A percentile compares a stretch with the other conserved stretches of the same genome.
phyloP scores from a whole-genome alignment of 345 rosid genomes.

The Camelina hispida region DNA sequence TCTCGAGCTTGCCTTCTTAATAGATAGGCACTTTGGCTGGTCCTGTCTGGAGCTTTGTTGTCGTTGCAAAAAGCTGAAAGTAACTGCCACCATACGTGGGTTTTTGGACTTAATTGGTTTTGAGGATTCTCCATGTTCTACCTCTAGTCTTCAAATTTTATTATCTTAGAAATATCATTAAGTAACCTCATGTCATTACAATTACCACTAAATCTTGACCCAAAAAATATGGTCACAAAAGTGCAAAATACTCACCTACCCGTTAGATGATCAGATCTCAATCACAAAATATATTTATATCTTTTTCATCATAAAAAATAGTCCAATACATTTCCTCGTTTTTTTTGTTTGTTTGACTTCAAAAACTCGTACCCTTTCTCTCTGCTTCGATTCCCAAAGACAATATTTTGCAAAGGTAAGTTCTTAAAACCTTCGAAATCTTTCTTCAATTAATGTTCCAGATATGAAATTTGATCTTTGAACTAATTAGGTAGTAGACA shows the following conservation, averaged over 20 bases:
- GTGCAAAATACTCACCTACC: constrained; percentile 5
- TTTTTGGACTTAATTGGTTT: no score
- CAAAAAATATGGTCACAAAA: not conserved
- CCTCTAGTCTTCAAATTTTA: no score
- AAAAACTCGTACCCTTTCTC: constrained; percentile 9
- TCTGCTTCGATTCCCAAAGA: constrained; percentile 26
- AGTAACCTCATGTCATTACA: no score
- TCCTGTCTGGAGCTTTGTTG: no score
- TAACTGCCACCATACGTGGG: no score
- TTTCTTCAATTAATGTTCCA: constrained; percentile 5
- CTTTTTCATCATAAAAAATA: not conserved
- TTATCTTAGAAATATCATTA: no score
- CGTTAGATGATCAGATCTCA: constrained; percentile 25
- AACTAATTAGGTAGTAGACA: not conserved
- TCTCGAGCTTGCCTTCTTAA: no score
- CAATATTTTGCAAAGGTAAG: constrained; percentile 31
- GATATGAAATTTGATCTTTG: not conserved
- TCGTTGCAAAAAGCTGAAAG: no score
- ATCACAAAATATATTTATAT: not conserved
- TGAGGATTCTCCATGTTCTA: no score
- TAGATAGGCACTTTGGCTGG: no score
- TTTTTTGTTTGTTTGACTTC: constrained; percentile 38
- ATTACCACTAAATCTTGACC: no score
- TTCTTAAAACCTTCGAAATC: constrained; percentile 2
- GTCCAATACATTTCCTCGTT: constrained; percentile 33